Base-by-base conservation (phyloP, 495 filamentous ascomycete species). In the Peziza echinospora region DNA sequence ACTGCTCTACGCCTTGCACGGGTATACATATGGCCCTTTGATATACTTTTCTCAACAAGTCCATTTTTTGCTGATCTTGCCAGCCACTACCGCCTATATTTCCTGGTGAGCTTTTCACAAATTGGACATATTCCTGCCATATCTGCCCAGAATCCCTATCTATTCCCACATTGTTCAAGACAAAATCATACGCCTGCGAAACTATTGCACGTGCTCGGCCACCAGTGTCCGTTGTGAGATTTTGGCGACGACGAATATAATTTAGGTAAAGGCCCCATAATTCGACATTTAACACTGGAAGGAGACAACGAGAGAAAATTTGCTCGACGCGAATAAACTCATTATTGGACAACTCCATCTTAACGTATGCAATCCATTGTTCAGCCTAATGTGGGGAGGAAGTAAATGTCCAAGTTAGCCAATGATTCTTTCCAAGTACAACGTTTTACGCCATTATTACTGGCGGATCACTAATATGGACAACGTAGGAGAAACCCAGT, bases 31-130 rank as follows among this genome's bases (percentile, higher is more conserved):
- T 78, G 11, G 89, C 87, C 24, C 76, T 76, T 53, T 93, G 87
- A 59, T 93, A 96, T 3, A 82, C 79, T 56, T 86, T 91, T 21
- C 89, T 75, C 19, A 97, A 65, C 49, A 76, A 62, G 53, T 97
- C 89, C 83, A 92, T 91, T 69, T 97, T 97, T 56, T 96, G 89
- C 60, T 83, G 78, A 56, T 94, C 89, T 58, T 96, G 84, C 89
- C 89, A 97, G 16, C 73, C 75, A 45, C 70, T 76, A 28, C 89
- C 91, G 25, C 86, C 86, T 39, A 84, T 67, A 34, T 69, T 73
- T 9, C 91, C 91, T 7, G 91, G 89, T 0, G 78, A 81, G 43
- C 71, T 77, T 53, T 82, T 82, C 56, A 96, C 70, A 53, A 97
- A 94, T 45, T 84, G 73, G 44, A 96, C 72, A 54, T 96, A 93